These are phyloP conservation scores for Aureobasidium zeae DNA, from an alignment of 2,329 filamentous ascomycete genomes.

Conservation along the genomic window DNA sequence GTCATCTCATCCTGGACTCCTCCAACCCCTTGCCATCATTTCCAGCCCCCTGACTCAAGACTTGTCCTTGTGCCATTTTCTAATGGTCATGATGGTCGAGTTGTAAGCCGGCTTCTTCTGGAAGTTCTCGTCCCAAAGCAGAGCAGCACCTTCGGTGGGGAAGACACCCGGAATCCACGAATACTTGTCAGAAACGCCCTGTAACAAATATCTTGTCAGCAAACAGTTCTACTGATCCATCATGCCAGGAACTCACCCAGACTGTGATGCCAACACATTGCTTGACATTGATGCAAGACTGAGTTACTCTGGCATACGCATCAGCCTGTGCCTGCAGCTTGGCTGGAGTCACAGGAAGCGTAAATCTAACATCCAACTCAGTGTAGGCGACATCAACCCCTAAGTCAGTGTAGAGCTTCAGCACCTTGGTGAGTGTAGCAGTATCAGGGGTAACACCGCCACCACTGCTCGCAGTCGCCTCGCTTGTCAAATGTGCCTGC, in stretches of 20 bases:
- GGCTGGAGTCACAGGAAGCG: constrained; percentile 22
- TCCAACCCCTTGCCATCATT: no score
- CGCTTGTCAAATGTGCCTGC: constrained; percentile 44
- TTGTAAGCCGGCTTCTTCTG: constrained; percentile 40
- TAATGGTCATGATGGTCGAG: constrained; percentile 9
- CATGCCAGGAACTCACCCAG: constrained; percentile 34
- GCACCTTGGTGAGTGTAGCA: constrained; percentile 33
- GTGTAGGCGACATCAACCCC: constrained; percentile 52
- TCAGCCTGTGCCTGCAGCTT: constrained; percentile 34
- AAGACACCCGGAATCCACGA: constrained; percentile 35
- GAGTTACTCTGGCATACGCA: constrained; percentile 35
- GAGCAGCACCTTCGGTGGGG: constrained; percentile 30
- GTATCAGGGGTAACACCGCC: constrained; percentile 14
- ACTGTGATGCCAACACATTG: constrained; percentile 38
- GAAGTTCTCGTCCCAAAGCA: constrained; percentile 39
- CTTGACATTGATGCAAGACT: constrained; percentile 30
- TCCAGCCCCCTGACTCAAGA: no score
- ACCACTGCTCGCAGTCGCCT: constrained; percentile 26
- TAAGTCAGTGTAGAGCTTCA: constrained; percentile 44
- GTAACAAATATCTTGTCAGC: constrained; percentile 7
- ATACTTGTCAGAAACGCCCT: constrained; percentile 35
- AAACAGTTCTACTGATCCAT: not conserved
- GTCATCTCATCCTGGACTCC: no score
- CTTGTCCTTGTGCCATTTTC: not conserved
- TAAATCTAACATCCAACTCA: constrained; percentile 51